A percentile compares a stretch with the other conserved stretches of the same genome.
Conservation (phyloP, 2,329 filamentous ascomycete species). For the Diplodia mutila region DNA sequence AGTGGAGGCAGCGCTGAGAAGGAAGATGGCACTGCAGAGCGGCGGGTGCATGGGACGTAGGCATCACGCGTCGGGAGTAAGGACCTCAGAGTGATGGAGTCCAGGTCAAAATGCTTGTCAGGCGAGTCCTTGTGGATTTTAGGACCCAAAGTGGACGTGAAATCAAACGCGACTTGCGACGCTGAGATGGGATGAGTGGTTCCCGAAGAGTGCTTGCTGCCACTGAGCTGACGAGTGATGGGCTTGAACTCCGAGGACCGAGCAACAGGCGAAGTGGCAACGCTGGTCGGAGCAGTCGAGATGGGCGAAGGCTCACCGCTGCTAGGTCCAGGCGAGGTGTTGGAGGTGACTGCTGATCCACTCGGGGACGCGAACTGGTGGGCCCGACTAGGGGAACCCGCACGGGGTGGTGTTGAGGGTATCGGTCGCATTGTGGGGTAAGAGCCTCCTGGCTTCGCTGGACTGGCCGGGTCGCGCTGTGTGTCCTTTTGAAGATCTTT, state of each 20-base stretch:
- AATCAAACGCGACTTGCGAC: neutral
- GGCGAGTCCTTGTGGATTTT: neutral
- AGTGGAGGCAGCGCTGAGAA: neutral
- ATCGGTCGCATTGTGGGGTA: neutral
- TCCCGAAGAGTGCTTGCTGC: neutral
- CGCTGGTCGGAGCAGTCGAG: constrained; percentile 7
- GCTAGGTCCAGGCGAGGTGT: neutral
- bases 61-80: neutral
- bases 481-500: neutral
- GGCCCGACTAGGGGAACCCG: neutral
- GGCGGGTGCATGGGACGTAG: neutral
- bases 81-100: neutral
- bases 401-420: neutral
- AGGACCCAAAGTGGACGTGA: neutral
- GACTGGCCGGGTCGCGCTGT: neutral
- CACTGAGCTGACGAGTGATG: neutral
- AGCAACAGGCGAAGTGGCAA: neutral
- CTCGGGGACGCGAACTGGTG: neutral
- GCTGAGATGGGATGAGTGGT: neutral
- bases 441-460: neutral
- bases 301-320: neutral
- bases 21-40: too few relatives aligned
- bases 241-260: neutral
- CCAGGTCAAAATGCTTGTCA: neutral
- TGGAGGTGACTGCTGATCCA: neutral